Percentiles rank a stretch among this genome's conserved stretches.
Conservation (phyloP, 306 rosid genomes). For the Prosopis cineraria region DNA sequence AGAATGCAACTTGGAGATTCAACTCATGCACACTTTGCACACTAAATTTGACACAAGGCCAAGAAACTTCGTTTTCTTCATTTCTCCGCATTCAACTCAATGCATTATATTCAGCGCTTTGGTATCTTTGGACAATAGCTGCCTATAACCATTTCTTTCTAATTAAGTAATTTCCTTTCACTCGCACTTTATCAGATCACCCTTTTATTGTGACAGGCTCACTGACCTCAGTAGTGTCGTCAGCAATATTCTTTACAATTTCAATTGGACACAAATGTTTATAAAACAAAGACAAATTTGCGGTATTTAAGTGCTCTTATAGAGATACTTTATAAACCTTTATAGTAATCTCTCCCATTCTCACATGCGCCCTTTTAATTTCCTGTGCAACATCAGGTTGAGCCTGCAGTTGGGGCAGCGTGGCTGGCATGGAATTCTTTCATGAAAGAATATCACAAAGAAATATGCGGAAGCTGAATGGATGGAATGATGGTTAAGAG, state of each 20-base stretch:
- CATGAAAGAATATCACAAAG: conserved; percentile 57
- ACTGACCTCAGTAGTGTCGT: background rate
- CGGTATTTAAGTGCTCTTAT: background rate
- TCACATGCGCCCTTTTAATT: conserved; percentile 3
- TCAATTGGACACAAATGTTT: background rate
- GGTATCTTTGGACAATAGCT: background rate
- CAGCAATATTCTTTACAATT: background rate
- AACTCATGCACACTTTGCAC: background rate
- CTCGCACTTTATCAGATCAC: background rate
- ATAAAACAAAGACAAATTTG: background rate
- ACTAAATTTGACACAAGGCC: background rate
- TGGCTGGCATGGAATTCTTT: conserved; percentile 86
- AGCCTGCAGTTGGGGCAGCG: conserved; percentile 95
- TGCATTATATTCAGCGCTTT: background rate
- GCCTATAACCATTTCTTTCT: background rate
- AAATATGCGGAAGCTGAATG: conserved; percentile 43
- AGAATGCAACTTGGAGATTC: background rate
- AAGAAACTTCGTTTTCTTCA: background rate
- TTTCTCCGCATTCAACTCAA: background rate
- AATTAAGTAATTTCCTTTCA: background rate
- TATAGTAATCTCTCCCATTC: background rate
- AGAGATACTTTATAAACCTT: background rate
- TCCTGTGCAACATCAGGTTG: conserved; percentile 58
- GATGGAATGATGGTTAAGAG: conserved; percentile 8
- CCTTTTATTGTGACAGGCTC: background rate